Evolutionary conservation across 1,139 yeast species (phyloP).

Genomic region (Geotrichum fermentans): DNA sequence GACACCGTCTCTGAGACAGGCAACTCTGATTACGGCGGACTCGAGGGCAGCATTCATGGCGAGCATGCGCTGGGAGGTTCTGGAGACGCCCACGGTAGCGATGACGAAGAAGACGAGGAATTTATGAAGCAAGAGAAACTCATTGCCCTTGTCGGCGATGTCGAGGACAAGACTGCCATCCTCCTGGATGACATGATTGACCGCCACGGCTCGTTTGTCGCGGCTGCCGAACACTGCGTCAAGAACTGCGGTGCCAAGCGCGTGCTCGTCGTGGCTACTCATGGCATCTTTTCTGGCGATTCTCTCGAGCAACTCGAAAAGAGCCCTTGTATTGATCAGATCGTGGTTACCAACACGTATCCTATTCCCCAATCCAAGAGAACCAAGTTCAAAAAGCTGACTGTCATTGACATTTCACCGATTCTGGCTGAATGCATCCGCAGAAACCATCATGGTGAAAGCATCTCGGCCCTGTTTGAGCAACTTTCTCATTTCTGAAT

Average conservation of each 20-base stretch:
- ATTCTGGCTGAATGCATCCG: constrained; percentile 97
- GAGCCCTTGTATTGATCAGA: constrained; percentile 75
- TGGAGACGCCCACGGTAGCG: constrained; percentile 76
- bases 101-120: constrained; percentile 58
- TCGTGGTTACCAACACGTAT: constrained; percentile 93
- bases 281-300: constrained; percentile 84
- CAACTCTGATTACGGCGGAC: constrained; percentile 17
- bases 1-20: constrained; percentile 17
- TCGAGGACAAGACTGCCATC: constrained; percentile 82
- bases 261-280: constrained; percentile 90
- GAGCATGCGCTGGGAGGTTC: constrained; percentile 72
- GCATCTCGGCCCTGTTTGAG: constrained; percentile 86
- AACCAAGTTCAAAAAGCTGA: constrained; percentile 57
- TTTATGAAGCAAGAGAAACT: constrained; percentile 53
- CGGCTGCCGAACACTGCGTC: constrained; percentile 96
- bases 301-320: constrained; percentile 75
- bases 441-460: constrained; percentile 96
- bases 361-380: constrained; percentile 68
- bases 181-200: constrained; percentile 96
- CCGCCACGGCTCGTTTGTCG: constrained; percentile 86
- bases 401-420: constrained; percentile 86
- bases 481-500: constrained; percentile 64
- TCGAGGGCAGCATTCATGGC: constrained; percentile 9
- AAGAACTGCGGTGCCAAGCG: constrained; percentile 91
- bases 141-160: constrained; percentile 95